Conservation (phyloP, 768 basidiomycete genomes). For the Tulasnella sp. region DNA sequence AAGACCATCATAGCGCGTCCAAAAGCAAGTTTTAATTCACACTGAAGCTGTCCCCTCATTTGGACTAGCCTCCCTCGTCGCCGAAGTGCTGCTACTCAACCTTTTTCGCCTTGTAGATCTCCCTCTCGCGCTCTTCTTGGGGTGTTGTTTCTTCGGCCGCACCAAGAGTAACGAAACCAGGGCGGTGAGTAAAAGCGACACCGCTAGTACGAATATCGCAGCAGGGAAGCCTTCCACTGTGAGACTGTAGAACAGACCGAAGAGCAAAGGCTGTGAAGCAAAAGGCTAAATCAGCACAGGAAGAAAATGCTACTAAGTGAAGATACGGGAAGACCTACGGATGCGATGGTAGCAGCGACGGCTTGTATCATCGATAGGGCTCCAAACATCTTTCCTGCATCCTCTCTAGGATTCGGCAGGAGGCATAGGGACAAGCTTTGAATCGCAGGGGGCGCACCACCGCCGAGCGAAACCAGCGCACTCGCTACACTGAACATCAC, state of each 20-base stretch:
- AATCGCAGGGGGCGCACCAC: constrained; percentile 9
- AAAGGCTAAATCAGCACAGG: neutral
- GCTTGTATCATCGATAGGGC: constrained; percentile 15
- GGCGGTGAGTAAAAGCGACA: neutral
- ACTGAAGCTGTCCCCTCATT: too few relatives aligned
- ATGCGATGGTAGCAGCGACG: neutral
- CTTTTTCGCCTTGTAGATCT: neutral
- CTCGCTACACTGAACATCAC: neutral
- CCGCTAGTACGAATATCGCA: constrained; percentile 9
- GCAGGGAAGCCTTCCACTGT: constrained; percentile 13
- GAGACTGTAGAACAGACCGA: constrained; percentile 11
- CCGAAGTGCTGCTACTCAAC: neutral
- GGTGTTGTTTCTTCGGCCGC: neutral
- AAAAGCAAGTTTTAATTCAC: too few relatives aligned
- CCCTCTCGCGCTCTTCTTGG: neutral
- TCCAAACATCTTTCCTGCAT: constrained; percentile 16
- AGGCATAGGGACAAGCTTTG: constrained; percentile 10
- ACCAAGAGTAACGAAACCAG: constrained; percentile 3
- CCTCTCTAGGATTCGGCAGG: constrained; percentile 5
- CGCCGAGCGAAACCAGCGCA: constrained; percentile 1
- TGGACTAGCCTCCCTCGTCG: too few relatives aligned
- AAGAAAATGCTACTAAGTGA: neutral
- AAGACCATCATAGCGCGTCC: too few relatives aligned
- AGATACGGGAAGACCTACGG: neutral
- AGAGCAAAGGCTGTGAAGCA: constrained; percentile 5